Evolutionary conservation across 345 rosid genomes (phyloP).

Genomic region (Rhodamnia argentea): DNA sequence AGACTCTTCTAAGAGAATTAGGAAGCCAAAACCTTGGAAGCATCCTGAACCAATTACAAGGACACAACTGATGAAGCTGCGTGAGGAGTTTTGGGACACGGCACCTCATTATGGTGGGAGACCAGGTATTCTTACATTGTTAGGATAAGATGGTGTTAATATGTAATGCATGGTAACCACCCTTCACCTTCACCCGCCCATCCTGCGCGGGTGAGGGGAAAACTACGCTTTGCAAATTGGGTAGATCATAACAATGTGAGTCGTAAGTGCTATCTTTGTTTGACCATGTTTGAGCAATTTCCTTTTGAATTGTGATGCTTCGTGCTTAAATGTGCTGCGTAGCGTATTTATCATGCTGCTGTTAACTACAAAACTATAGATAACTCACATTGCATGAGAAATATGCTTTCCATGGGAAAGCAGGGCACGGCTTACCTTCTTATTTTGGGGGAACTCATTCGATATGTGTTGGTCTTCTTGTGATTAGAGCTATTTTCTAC

Average conservation of each 20-base stretch:
- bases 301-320: not conserved
- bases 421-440: not conserved
- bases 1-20: slow-evolving; percentile 19
- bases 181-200: not conserved
- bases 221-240: not conserved
- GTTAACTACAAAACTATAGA: not conserved
- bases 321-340: not conserved
- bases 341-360: not conserved
- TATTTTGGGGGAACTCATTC: not conserved
- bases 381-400: not conserved
- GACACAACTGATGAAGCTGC: slow-evolving; percentile 47
- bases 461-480: not conserved
- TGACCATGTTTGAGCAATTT: not conserved
- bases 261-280: not conserved
- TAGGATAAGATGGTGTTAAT: not conserved
- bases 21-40: slow-evolving; percentile 67
- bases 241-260: not conserved
- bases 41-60: slow-evolving; percentile 60
- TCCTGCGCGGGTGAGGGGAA: not conserved
- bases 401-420: not conserved
- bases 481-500: not conserved
- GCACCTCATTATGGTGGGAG: slow-evolving; percentile 80
- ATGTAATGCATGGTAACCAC: not conserved
- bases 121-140: slow-evolving; percentile 31
- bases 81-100: slow-evolving; percentile 83